phyloP scores from a whole-genome alignment of 176 grass and related monocot genomes.

The Avena eriantha region DNA sequence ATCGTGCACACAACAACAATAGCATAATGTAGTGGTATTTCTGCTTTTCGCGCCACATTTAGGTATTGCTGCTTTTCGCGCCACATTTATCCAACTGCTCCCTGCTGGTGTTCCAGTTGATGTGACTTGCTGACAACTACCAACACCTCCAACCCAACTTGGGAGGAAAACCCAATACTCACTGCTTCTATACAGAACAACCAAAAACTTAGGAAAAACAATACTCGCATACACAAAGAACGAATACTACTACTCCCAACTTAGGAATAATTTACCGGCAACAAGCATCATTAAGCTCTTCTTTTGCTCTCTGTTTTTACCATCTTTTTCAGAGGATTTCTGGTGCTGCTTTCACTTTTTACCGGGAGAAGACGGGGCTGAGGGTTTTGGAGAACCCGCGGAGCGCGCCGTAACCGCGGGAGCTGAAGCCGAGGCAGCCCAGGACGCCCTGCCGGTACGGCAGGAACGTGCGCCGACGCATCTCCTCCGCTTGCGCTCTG shows the following conservation, averaged over 20 bases:
- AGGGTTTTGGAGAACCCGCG: constrained; percentile 81
- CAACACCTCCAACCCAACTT: constrained; percentile 20
- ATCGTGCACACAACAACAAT: constrained; percentile 26
- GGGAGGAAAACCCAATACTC: neutral
- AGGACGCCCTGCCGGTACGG: constrained; percentile 92
- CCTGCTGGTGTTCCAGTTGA: constrained; percentile 36
- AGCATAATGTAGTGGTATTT: neutral
- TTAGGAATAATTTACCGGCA: neutral
- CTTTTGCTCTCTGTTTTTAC: neutral
- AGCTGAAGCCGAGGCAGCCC: constrained; percentile 89
- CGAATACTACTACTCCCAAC: neutral
- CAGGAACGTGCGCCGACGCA: constrained; percentile 94
- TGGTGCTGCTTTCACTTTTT: constrained; percentile 11
- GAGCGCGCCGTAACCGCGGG: constrained; percentile 85
- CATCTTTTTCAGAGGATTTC: neutral
- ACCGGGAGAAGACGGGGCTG: constrained; percentile 87
- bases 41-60: too few relatives aligned
- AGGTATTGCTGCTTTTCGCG: constrained; percentile 26
- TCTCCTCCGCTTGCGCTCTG: constrained; percentile 85
- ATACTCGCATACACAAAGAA: constrained; percentile 16
- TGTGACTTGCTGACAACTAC: constrained; percentile 37
- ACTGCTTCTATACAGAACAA: constrained; percentile 40
- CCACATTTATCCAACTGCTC: constrained; percentile 37
- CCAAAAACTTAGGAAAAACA: neutral
- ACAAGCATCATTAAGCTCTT: constrained; percentile 2